Evolutionary conservation across 768 basidiomycete genomes (phyloP).

Genomic region (Lactifluus hygrophoroides): DNA sequence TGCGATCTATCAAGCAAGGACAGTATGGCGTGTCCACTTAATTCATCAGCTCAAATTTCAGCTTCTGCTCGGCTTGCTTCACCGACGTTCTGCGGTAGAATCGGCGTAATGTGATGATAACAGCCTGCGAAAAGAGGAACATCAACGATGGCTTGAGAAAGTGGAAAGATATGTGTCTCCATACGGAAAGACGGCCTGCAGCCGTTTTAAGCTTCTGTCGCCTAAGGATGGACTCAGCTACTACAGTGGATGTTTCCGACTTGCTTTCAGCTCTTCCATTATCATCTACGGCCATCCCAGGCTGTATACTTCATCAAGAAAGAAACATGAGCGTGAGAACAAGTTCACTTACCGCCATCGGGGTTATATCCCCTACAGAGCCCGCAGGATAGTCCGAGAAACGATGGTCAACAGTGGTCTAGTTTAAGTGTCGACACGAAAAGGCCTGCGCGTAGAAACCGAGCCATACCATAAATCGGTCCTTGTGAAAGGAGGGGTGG

Average conservation of each 20-base stretch:
- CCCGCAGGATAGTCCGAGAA: background rate
- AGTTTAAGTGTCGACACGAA: background rate
- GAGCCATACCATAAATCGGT: constrained; percentile 5
- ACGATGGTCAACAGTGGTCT: constrained; percentile 10
- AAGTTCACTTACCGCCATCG: background rate
- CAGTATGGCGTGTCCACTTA: background rate
- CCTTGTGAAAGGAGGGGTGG: background rate
- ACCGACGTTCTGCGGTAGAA: constrained; percentile 9
- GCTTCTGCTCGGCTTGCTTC: constrained; percentile 12
- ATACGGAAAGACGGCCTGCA: constrained; percentile 7
- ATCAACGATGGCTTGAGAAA: background rate
- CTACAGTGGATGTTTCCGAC: constrained; percentile 2
- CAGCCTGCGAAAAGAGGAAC: background rate
- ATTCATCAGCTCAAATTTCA: constrained; percentile 11
- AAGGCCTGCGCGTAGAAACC: background rate
- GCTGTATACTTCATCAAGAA: background rate
- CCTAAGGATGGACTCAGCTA: constrained; percentile 4
- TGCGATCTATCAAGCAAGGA: background rate
- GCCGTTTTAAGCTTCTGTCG: constrained; percentile 11
- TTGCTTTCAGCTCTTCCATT: background rate
- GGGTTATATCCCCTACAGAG: background rate
- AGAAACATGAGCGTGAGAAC: background rate
- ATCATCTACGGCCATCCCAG: background rate
- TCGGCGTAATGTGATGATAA: constrained; percentile 7
- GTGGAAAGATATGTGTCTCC: background rate